Evolutionary conservation across 805 yeast species (phyloP).

Genomic region (Yamadazyma akitaensis): DNA sequence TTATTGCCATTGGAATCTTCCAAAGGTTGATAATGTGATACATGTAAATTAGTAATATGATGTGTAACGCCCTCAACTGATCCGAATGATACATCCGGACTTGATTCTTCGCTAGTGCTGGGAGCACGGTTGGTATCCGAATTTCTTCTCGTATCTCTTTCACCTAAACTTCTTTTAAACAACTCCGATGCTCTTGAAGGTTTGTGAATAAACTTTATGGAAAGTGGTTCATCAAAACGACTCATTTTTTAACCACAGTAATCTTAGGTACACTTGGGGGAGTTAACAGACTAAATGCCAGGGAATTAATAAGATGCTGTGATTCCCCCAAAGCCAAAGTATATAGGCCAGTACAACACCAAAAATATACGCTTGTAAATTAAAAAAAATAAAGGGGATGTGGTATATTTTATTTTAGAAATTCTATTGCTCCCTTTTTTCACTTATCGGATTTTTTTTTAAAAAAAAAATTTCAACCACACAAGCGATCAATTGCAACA

Average conservation of each 20-base stretch:
- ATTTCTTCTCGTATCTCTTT: slow-evolving; percentile 8
- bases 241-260: neutral
- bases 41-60: neutral
- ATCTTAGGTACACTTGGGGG: neutral
- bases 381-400: slow-evolving; percentile 3
- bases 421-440: slow-evolving; percentile 8
- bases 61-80: neutral
- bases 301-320: neutral
- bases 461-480: slow-evolving; percentile 1
- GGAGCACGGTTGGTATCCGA: slow-evolving; percentile 2
- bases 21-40: neutral
- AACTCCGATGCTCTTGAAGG: slow-evolving; percentile 34
- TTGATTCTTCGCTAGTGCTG: neutral
- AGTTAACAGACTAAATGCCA: neutral
- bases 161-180: slow-evolving; percentile 16
- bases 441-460: slow-evolving; percentile 3
- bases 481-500: neutral
- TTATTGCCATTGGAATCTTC: neutral
- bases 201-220: slow-evolving; percentile 37
- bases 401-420: slow-evolving; percentile 1
- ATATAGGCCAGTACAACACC: neutral
- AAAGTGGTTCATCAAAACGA: slow-evolving; percentile 17
- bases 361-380: neutral
- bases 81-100: neutral
- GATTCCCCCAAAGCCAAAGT: slow-evolving; percentile 1